Evolutionary conservation across 2,329 filamentous ascomycete species (phyloP).

Genomic region (Thermothelomyces thermophilus): DNA sequence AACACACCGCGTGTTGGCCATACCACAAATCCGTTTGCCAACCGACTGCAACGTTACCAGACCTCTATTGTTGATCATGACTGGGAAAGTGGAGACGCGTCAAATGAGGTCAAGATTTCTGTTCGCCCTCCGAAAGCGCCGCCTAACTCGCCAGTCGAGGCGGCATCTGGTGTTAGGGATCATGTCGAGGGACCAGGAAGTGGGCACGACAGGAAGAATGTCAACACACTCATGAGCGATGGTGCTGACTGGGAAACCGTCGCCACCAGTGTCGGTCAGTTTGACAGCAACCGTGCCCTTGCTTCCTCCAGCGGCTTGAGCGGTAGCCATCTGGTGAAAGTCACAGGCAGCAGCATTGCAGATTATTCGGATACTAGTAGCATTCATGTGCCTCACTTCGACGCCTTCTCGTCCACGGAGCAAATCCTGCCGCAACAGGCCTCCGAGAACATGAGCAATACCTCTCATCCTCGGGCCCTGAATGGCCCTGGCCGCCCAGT

Average conservation of each 20-base stretch:
- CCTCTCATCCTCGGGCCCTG: conserved; percentile 14
- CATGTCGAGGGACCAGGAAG: background rate
- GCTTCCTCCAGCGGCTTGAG: conserved; percentile 14
- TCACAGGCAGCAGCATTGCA: conserved; percentile 23
- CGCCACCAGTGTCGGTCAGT: conserved; percentile 28
- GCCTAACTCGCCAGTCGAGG: background rate
- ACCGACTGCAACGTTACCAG: conserved; percentile 12
- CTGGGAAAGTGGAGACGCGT: conserved; percentile 11
- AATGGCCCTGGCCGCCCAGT: conserved; percentile 25
- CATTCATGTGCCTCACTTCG: conserved; percentile 15
- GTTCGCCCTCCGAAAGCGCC: conserved; percentile 4
- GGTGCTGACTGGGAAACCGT: conserved; percentile 37
- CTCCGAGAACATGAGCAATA: conserved; percentile 5
- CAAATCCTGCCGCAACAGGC: conserved; percentile 26
- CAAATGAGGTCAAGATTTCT: conserved; percentile 22
- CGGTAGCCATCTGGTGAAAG: conserved; percentile 14
- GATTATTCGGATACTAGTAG: conserved; percentile 32
- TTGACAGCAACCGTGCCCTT: conserved; percentile 23
- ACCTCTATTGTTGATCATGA: background rate
- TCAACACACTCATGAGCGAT: conserved; percentile 24
- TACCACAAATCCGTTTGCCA: conserved; percentile 16
- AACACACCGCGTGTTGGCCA: conserved; percentile 11
- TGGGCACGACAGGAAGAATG: background rate
- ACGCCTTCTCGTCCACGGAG: conserved; percentile 25
- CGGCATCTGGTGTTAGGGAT: background rate